Conservation (phyloP, 2,329 filamentous ascomycete species). For the Diaporthe longicolla region DNA sequence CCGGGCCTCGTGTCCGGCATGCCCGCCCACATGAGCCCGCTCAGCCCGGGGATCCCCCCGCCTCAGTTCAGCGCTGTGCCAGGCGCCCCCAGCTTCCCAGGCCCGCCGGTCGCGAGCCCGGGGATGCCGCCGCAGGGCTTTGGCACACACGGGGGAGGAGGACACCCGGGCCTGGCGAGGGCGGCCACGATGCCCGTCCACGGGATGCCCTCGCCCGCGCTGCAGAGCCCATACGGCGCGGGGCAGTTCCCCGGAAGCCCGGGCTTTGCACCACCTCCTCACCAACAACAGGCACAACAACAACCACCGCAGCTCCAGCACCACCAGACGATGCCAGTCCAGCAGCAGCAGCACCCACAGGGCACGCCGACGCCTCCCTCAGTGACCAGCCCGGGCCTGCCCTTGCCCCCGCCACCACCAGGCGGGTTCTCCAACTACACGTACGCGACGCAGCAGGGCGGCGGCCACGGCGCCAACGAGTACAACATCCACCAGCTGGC, state of each 20-base stretch:
- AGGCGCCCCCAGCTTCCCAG: constrained; percentile 57
- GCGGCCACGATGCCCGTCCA: constrained; percentile 64
- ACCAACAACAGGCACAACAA: no score
- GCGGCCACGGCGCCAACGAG: constrained; percentile 52
- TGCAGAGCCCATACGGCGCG: constrained; percentile 61
- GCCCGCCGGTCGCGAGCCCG: constrained; percentile 55
- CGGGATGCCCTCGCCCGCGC: constrained; percentile 56
- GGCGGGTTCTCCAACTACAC: constrained; percentile 71
- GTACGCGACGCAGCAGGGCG: constrained; percentile 52
- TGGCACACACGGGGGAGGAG: constrained; percentile 45
- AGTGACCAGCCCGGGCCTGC: constrained; percentile 53
- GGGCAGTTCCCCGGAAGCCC: constrained; percentile 58
- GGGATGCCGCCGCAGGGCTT: constrained; percentile 61
- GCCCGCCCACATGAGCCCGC: constrained; percentile 62
- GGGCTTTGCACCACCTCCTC: constrained; percentile 53
- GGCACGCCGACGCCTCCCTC: constrained; percentile 51
- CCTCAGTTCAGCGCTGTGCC: constrained; percentile 56
- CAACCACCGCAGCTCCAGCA: constrained; percentile 48
- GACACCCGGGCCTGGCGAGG: constrained; percentile 62
- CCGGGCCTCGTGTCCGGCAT: constrained; percentile 56
- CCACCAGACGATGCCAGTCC: constrained; percentile 31
- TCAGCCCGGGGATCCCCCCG: constrained; percentile 56
- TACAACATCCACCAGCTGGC: constrained; percentile 77
- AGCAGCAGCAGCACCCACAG: constrained; percentile 38
- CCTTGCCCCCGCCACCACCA: constrained; percentile 59